Conservation (phyloP, 352 stramenopile genomes). For the Globisporangium okanoganense region DNA sequence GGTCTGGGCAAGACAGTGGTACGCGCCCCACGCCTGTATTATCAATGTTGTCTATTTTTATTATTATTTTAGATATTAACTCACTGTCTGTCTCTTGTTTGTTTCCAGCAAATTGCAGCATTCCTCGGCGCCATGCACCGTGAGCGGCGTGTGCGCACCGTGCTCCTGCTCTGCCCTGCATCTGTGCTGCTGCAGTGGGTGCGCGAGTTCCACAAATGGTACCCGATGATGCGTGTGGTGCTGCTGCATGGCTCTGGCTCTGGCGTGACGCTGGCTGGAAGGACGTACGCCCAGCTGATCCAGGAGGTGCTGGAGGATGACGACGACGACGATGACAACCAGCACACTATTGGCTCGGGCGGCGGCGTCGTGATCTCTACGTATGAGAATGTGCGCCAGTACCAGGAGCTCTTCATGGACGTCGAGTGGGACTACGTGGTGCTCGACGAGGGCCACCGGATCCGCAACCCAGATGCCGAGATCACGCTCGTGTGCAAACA, state of each 20-base stretch:
- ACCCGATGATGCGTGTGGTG: conserved; percentile 82
- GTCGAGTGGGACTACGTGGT: conserved; percentile 97
- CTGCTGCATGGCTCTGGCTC: conserved; percentile 88
- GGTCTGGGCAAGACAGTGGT: conserved; percentile 95
- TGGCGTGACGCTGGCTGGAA: conserved; percentile 35
- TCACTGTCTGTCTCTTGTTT: no score
- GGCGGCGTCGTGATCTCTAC: conserved; percentile 95
- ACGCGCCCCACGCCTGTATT: no score
- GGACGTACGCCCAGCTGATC: conserved; percentile 55
- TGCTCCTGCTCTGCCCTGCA: conserved; percentile 94
- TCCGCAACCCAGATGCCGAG: conserved; percentile 97
- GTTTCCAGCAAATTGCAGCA: conserved; percentile 63
- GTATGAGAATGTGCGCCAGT: conserved; percentile 95
- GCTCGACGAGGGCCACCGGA: conserved; percentile 98
- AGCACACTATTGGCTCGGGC: not conserved
- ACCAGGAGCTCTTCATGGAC: conserved; percentile 86
- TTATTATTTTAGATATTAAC: no score
- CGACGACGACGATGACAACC: conserved; percentile 7
- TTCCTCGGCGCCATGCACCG: conserved; percentile 77
- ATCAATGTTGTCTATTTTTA: no score
- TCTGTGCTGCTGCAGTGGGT: conserved; percentile 96
- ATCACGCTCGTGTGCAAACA: conserved; percentile 95
- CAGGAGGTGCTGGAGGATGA: conserved; percentile 44
- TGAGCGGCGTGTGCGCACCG: conserved; percentile 47
- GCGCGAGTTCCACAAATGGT: conserved; percentile 93